Evolutionary conservation across 2,329 filamentous ascomycete genomes (phyloP), one percentile per base, ranked within the genome.

Genomic region (Phialocephala subalpina): DNA sequence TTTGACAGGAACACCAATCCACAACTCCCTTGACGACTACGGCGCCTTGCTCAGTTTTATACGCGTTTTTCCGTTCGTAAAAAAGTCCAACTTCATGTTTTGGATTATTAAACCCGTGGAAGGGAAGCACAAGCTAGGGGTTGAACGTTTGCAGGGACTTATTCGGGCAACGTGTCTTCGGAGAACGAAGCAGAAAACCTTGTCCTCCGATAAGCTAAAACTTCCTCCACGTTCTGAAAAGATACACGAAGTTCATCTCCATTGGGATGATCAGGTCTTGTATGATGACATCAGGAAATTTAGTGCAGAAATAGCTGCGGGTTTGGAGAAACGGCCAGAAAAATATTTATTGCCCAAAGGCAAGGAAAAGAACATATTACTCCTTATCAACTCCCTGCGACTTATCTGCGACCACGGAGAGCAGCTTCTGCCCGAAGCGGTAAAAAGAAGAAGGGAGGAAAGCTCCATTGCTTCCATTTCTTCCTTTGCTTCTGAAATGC

Each of bases 101-200:
- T 72, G 69, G 61, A 72, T 78, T 9, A 60, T 68, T 1, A 63
- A 62, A n/a, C 73, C 73, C 9, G 40, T 77, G 20, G 70, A 66
- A 47, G n/a, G 58, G 8, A 69, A 66, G 18, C 27, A 66, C n/a
- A 57, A 18, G 11, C 25, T 64, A 25, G 60, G 66, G 16, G 33
- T 76, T n/a, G 29, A 67, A n/a, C 72, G 18, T 2, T 68, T 78
- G 7, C 62, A 66, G 33, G 55, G 61, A 2, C 63, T 78, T n/a
- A 71, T 78, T 9, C 25, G 63, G 22, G 74, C 76, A 25, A 77
- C 73, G 0, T 77, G 75, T 60, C 68, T 78, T 27, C 72, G 77
- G 27, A 65, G 77, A 57, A 77, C 70, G 8, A 78, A 27, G 22
- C n/a, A 49, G 20, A 49, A 77, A 25, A 27, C 20, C 9, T 25